Evolutionary conservation across 768 basidiomycete genomes (phyloP), one percentile per base, ranked within the genome.

Genomic region (Filobasidium floriforme): DNA sequence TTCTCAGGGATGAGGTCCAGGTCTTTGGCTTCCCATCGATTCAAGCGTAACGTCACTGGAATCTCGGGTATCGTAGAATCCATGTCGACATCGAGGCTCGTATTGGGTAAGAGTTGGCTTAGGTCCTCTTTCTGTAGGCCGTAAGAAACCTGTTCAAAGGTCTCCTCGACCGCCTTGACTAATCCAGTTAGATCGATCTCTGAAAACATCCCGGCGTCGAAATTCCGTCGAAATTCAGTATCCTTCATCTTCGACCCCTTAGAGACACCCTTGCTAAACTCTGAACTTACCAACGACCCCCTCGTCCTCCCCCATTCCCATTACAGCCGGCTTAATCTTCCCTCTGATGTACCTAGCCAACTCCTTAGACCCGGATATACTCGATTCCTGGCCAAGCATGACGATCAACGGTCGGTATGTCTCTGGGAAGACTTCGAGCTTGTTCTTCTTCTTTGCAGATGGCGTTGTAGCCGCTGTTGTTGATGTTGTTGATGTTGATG

Each of bases 381-480:
- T 40, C 32, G 12, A 11, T 43, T 68, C 67, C 12, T 68, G 67
- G 11, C 63, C 67, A 1, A 68, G 41, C 67, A 68, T 68, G 15
- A 65, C 60, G 3, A 68, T 32, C 60, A 68, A 59, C 9, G 67
- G 63, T 15, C 22, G 24, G 29, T 55, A 68, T 22, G 60, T 60
- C 11, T 41, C 22, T 41, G 67, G 63, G 26, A 68, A 49, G 15
- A 18, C 46, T 22, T 4, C 12, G 22, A 49, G 46, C 46, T 49
- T 49, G 22, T 49, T 63, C 46, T 49, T 49, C 22, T 49, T 49
- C 46, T 49, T 49, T 12, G 46, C 3, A 4, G 32, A 37, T 37
- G 32, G 32, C 9, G 32, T 37, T 37, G 32, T 4, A 4, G 32
- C 9, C 32, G 32, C 4, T 37, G 32, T 37, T 37, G 32, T 3